A percentile compares a stretch with the other conserved stretches of the same genome.
These are phyloP conservation scores for Albophoma yamanashiensis DNA, from an alignment of 2,329 filamentous ascomycete genomes.

Conservation along the genomic window DNA sequence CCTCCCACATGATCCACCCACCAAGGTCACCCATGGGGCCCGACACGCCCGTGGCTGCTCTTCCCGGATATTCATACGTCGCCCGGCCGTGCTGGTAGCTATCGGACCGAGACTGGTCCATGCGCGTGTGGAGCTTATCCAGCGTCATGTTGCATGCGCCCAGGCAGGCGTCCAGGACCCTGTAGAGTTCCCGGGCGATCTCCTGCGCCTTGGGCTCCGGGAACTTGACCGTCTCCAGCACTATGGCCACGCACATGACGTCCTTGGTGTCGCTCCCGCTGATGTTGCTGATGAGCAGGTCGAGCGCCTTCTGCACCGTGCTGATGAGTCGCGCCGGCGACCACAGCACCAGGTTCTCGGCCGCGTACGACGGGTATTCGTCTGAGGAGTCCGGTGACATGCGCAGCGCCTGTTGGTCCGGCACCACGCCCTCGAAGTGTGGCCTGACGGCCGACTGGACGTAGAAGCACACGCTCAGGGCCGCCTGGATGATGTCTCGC, in stretches of 20 bases:
- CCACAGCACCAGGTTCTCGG: slow-evolving; percentile 29
- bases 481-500: slow-evolving; percentile 43
- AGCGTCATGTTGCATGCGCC: slow-evolving; percentile 31
- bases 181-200: slow-evolving; percentile 28
- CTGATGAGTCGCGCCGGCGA: slow-evolving; percentile 27
- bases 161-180: slow-evolving; percentile 33
- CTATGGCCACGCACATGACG: slow-evolving; percentile 35
- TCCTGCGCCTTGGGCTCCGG: slow-evolving; percentile 30
- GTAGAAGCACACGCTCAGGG: slow-evolving; percentile 45
- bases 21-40: slow-evolving; percentile 16
- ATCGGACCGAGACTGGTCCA: slow-evolving; percentile 10
- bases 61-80: slow-evolving; percentile 19
- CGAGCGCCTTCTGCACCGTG: slow-evolving; percentile 36
- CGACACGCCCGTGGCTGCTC: slow-evolving; percentile 12
- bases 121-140: slow-evolving; percentile 17
- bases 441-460: slow-evolving; percentile 27
- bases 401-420: slow-evolving; percentile 18
- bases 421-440: slow-evolving; percentile 15
- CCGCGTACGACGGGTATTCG: slow-evolving; percentile 20
- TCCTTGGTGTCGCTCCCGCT: slow-evolving; percentile 40
- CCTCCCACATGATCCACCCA: slow-evolving; percentile 29
- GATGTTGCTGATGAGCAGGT: slow-evolving; percentile 33
- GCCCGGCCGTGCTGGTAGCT: slow-evolving; percentile 15
- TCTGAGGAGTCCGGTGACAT: slow-evolving; percentile 24
- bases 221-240: slow-evolving; percentile 33